Base-by-base conservation (phyloP, 169 alveolate genomes). In the Eimeria maxima region DNA sequence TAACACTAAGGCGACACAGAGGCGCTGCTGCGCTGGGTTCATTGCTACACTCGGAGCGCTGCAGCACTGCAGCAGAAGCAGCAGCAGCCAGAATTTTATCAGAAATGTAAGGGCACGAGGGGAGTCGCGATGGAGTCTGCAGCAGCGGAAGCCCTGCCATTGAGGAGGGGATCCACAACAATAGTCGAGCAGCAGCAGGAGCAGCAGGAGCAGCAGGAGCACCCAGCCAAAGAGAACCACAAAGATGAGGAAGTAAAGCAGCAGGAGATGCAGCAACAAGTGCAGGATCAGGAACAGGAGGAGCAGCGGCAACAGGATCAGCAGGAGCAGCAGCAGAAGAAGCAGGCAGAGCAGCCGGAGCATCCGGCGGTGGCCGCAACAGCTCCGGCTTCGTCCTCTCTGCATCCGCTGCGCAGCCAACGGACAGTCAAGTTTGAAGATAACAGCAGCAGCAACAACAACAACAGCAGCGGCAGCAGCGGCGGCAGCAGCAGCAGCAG, bases 361-460 rank as follows among this genome's bases (percentile, higher is more conserved):
- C 81, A 71, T 24, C 29, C 18, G 18, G 29, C 24, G 71, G 24
- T 20, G 71, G 29, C 2, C 4, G 24, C 71, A 60, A 7, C 29
- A 18, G 18, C 81, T 2, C 4, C 81, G 81, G 44, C 38, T 42
- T 71, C 29, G 16, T 18, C 81, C 6, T 27, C 29, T 33, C 38
- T 33, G 27, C 22, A 71, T 27, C 8, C 29, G 81, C 81, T 71
- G 81, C 42, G 81, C 45, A 71, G 81, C 27, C 57, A 76, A 57
- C 87, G 60, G 16, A 76, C 63, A 18, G 87, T 42, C 87, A 76
- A 27, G n/a, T 76, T 27, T 42, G 87, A 29, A 7, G 87, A 11
- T 33, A 27, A 27, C 60, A 27, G 47, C 44, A 33, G 38, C 38
- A n/a, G 81, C 44, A 29, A 44, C 81, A 29, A 10, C 81, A 71